Conservation (phyloP, 1,139 yeast species). For the Saccharomyces hybrid region DNA sequence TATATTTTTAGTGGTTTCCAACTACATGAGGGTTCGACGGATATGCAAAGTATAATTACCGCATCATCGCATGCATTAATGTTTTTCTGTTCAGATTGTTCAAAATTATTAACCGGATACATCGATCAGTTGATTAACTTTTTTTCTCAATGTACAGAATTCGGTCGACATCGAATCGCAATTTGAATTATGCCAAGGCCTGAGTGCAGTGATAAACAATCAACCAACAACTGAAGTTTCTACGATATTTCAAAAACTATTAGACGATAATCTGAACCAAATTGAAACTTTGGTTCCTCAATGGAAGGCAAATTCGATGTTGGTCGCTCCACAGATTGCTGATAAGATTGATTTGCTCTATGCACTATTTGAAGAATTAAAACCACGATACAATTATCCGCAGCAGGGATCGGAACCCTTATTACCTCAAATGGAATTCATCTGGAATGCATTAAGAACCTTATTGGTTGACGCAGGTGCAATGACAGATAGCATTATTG, state of each 20-base stretch:
- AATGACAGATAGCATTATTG: conserved; percentile 19
- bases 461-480: conserved; percentile 23
- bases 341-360: conserved; percentile 71
- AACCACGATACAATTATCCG: conserved; percentile 35
- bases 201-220: conserved; percentile 71
- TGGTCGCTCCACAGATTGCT: conserved; percentile 46
- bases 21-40: conserved; percentile 32
- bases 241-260: conserved; percentile 48
- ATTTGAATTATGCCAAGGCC: conserved; percentile 80
- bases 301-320: conserved; percentile 28
- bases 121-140: conserved; percentile 71
- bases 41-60: conserved; percentile 43
- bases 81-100: conserved; percentile 92
- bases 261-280: conserved; percentile 56
- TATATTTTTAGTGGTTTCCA: conserved; percentile 78
- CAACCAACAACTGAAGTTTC: conserved; percentile 41
- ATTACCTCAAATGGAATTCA: conserved; percentile 21
- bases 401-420: conserved; percentile 29
- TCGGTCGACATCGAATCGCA: conserved; percentile 60
- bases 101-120: conserved; percentile 55
- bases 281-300: conserved; percentile 31
- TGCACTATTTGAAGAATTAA: conserved; percentile 58
- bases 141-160: conserved; percentile 52
- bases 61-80: conserved; percentile 93
- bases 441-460: conserved; percentile 22